Base-by-base conservation (phyloP, 306 rosid species). In the Myrica gale region DNA sequence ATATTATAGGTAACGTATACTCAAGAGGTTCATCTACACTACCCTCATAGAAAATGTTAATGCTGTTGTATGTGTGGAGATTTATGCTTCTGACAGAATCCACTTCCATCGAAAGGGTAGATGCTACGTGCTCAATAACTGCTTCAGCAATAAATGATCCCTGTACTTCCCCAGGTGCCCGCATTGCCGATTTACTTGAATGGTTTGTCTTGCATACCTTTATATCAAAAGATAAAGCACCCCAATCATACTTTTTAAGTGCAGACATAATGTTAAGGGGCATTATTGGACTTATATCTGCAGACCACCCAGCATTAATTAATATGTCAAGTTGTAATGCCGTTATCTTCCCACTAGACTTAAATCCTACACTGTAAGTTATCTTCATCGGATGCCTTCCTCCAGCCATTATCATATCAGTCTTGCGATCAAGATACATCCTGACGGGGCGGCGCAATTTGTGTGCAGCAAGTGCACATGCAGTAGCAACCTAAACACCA, bases 341-440 rank as follows among this genome's bases (percentile, higher is more conserved):
- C 41, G 97, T 95, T 69, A 95, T 87, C 84, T 92, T 95, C 68
- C 98, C 98, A 69, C 84, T 84, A 61, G 86, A 84, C 86, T 84
- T 95, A 79, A 95, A 95, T 75, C 98, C 96, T 44, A 90, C 97
- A 73, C 75, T 86, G 75, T 92, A 95, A 48, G 85, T 92, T 78
- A 95, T 85, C 83, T 90, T 92, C 95, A 95, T 86, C 46, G 98
- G 96, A 87, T 95, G 98, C 83, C 98, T 86, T 79, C 98, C 98
- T 79, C 97, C 98, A 19, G 96, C 90, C 90, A 90, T 86, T 82
- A 92, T 84, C 97, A 92, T 92, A 78, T 95, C 98, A 16, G 92
- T 86, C 88, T 90, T 92, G 60, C 98, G 93, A 85, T 90, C 84
- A 13, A 88, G 82, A 78, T 90, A 92, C 11, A 75, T 89, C 89